Evolutionary conservation across 257 asterid genomes (phyloP), one percentile per base, ranked within the genome.

Genomic region (Plantago major): DNA sequence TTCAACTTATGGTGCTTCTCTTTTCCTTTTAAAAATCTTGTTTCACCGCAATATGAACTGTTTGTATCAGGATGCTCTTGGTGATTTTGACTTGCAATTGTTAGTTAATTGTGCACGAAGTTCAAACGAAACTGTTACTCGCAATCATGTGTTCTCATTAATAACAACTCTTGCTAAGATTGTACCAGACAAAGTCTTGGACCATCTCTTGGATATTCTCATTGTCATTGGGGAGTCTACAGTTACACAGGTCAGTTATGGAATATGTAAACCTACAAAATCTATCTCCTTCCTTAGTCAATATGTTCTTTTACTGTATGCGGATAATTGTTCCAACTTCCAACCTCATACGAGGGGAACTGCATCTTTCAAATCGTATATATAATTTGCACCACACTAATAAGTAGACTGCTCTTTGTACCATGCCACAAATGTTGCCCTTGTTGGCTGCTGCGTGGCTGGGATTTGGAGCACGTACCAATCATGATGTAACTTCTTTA

Each of bases 131-230:
- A 75, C 81, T 7, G 64, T 76, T 63, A 87, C 95, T 65, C 82
- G 94, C 70, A 89, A 93, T 67, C 91, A 85, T 48, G 80, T 79
- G n/a, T 79, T 93, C 73, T 84, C 94, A 11, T 71, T 93, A 73
- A 79, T 93, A 69, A 80, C 95, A 28, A 62, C 89, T 59, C 76
- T 89, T 68, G 85, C 83, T 48, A 87, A 78, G 79, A 76, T 85
- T 58, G 58, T 81, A 61, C 99, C 99, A 19, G 94, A 79, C 37
- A 70, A 80, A 72, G 88, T 93, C 67, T 76, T 83, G 80, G 89
- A 79, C 71, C 89, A 82, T 63, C 79, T 83, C 70, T 57, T 83
- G 7, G 95, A 85, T 70, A 83, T 93, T 69, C 82, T 89, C 47
- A 64, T 75, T 40, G 78, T 82, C 55, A 70, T 79, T 48, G 97